Evolutionary conservation across 2,329 filamentous ascomycete species (phyloP).

Genomic region (Niveomyces coronatus): DNA sequence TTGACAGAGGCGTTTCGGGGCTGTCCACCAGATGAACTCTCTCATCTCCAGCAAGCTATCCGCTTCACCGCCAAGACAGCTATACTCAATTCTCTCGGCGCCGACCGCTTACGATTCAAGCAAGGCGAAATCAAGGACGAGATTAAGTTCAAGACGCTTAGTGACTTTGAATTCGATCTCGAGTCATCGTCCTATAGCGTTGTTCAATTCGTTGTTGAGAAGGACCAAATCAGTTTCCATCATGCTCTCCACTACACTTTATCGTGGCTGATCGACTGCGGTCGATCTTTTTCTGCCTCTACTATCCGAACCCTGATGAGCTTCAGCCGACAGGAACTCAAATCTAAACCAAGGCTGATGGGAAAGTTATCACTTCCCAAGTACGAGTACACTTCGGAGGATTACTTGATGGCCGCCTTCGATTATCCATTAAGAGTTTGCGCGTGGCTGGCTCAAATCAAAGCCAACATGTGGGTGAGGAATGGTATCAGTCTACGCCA

Average conservation of each 20-base stretch:
- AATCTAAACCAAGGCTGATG: constrained; percentile 52
- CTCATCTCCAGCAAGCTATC: constrained; percentile 60
- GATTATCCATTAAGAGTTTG: constrained; percentile 90
- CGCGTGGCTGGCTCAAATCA: constrained; percentile 96
- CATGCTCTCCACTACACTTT: constrained; percentile 93
- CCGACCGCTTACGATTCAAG: constrained; percentile 77
- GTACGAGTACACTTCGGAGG: constrained; percentile 54
- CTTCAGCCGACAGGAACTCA: constrained; percentile 62
- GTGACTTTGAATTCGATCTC: constrained; percentile 70
- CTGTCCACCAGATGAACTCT: constrained; percentile 51
- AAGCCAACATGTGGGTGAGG: constrained; percentile 95
- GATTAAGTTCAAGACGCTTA: constrained; percentile 67
- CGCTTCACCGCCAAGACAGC: constrained; percentile 68
- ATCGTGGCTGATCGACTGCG: constrained; percentile 91
- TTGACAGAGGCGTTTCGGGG: constrained; percentile 79
- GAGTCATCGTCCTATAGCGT: constrained; percentile 50
- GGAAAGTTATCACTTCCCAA: constrained; percentile 46
- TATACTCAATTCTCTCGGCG: constrained; percentile 80
- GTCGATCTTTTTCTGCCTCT: constrained; percentile 59
- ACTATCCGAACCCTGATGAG: constrained; percentile 58
- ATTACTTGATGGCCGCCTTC: constrained; percentile 77
- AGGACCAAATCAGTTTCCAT: constrained; percentile 90
- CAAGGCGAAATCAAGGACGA: constrained; percentile 83
- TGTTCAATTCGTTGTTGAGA: constrained; percentile 80
- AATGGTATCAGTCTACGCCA: constrained; percentile 94